Percentiles rank a stretch among this genome's conserved stretches.
These are phyloP conservation scores for Stromatinia cepivora DNA, from an alignment of 2,329 filamentous ascomycete species.

Conservation along the genomic window DNA sequence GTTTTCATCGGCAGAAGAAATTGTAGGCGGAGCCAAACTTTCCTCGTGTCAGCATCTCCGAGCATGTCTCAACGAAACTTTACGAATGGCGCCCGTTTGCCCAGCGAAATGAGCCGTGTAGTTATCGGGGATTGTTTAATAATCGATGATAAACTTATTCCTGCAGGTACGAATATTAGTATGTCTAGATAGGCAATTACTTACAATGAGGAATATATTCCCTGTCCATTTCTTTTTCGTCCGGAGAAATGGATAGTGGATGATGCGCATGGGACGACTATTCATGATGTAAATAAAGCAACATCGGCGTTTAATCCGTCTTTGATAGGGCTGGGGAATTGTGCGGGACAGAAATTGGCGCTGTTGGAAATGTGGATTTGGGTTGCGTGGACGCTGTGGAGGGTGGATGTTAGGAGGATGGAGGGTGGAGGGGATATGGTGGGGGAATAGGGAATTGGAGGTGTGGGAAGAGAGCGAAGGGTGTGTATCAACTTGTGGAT, in stretches of 20 bases:
- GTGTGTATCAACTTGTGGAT: background rate
- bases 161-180: constrained; percentile 47
- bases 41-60: constrained; percentile 13
- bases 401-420: background rate
- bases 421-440: background rate
- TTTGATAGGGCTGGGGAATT: constrained; percentile 22
- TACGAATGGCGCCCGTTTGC: constrained; percentile 24
- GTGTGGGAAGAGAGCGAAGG: background rate
- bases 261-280: constrained; percentile 18
- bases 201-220: constrained; percentile 47
- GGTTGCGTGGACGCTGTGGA: constrained; percentile 4
- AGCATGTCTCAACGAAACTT: constrained; percentile 23
- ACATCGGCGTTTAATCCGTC: constrained; percentile 24
- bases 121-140: constrained; percentile 11
- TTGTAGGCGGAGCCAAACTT: background rate
- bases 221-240: constrained; percentile 43
- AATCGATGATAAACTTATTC: constrained; percentile 38
- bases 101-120: background rate
- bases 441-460: background rate
- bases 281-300: constrained; percentile 23
- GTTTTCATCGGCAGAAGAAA: background rate
- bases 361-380: constrained; percentile 26
- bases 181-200: constrained; percentile 49
- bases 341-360: constrained; percentile 26
- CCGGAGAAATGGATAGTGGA: constrained; percentile 28